Conservation (phyloP, 2,329 filamentous ascomycete genomes). For the Paraconiothyrium brasiliense region DNA sequence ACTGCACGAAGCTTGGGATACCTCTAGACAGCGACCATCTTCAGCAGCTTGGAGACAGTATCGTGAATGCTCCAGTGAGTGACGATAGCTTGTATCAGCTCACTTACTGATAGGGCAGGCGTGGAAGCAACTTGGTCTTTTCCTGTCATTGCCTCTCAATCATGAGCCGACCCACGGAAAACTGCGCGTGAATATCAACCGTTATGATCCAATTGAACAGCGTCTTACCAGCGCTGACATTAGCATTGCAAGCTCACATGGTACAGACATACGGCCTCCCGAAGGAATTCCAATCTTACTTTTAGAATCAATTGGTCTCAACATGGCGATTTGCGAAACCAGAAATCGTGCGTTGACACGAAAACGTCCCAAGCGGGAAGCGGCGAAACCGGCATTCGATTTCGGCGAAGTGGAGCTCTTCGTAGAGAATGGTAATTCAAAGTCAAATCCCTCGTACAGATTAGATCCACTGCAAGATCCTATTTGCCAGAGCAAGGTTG, state of each 20-base stretch:
- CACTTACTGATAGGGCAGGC: slow-evolving; percentile 32
- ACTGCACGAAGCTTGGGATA: slow-evolving; percentile 36
- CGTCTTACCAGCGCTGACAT: slow-evolving; percentile 28
- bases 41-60: slow-evolving; percentile 30
- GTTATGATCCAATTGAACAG: slow-evolving; percentile 19
- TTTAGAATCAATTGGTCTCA: slow-evolving; percentile 42
- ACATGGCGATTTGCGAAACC: slow-evolving; percentile 31
- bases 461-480: not conserved
- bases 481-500: not conserved
- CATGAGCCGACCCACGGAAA: slow-evolving; percentile 14
- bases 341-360: slow-evolving; percentile 17
- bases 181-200: slow-evolving; percentile 34
- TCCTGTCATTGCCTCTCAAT: slow-evolving; percentile 27
- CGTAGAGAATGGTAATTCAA: not conserved
- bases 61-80: slow-evolving; percentile 44
- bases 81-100: not conserved
- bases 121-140: slow-evolving; percentile 47
- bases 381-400: not conserved
- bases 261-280: slow-evolving; percentile 43
- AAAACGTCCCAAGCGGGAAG: slow-evolving; percentile 24
- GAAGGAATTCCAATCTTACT: slow-evolving; percentile 31
- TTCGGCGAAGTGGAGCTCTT: not conserved
- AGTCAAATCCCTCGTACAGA: not conserved
- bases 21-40: slow-evolving; percentile 32
- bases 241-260: slow-evolving; percentile 33